phyloP scores from a whole-genome alignment of 306 rosid genomes.

The Quercus mongolica region DNA sequence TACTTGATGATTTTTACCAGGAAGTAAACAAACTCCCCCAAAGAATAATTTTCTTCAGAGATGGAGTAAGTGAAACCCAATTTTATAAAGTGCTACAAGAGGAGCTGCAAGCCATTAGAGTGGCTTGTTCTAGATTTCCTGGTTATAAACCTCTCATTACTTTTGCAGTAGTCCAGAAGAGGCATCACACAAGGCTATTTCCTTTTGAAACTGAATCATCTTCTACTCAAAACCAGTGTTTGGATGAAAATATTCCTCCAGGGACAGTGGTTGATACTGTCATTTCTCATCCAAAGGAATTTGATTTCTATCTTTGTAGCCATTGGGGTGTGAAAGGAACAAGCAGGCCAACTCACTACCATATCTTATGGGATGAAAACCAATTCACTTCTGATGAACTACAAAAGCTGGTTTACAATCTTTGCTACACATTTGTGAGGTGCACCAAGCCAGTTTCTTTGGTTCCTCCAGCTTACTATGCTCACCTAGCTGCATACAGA shows the following conservation, averaged over 20 bases:
- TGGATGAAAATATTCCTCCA: slow-evolving; percentile 74
- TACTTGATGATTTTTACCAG: slow-evolving; percentile 74
- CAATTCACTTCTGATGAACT: slow-evolving; percentile 88
- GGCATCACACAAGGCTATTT: slow-evolving; percentile 95
- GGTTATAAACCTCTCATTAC: slow-evolving; percentile 69
- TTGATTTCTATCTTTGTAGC: slow-evolving; percentile 92
- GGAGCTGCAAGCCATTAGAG: slow-evolving; percentile 73
- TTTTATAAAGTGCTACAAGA: slow-evolving; percentile 76
- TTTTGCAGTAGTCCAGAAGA: slow-evolving; percentile 89
- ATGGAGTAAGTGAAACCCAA: slow-evolving; percentile 97
- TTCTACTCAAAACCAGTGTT: slow-evolving; percentile 40
- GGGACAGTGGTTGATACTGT: slow-evolving; percentile 98
- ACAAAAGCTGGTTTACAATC: slow-evolving; percentile 77
- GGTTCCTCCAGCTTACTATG: slow-evolving; percentile 98
- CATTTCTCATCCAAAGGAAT: slow-evolving; percentile 90
- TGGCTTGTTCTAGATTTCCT: slow-evolving; percentile 62
- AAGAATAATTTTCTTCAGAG: slow-evolving; percentile 87
- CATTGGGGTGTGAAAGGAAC: slow-evolving; percentile 99
- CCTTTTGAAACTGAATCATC: slow-evolving; percentile 63
- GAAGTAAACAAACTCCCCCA: slow-evolving; percentile 73
- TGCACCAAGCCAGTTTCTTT: slow-evolving; percentile 96
- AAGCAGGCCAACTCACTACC: slow-evolving; percentile 94
- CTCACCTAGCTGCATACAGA: slow-evolving; percentile 94
- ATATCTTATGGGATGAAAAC: slow-evolving; percentile 88
- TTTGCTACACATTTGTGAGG: slow-evolving; percentile 86